A percentile compares a stretch with the other conserved stretches of the same genome.
Evolutionary conservation across 2,329 filamentous ascomycete species (phyloP).

Genomic region (Fusarium phyllophilum): DNA sequence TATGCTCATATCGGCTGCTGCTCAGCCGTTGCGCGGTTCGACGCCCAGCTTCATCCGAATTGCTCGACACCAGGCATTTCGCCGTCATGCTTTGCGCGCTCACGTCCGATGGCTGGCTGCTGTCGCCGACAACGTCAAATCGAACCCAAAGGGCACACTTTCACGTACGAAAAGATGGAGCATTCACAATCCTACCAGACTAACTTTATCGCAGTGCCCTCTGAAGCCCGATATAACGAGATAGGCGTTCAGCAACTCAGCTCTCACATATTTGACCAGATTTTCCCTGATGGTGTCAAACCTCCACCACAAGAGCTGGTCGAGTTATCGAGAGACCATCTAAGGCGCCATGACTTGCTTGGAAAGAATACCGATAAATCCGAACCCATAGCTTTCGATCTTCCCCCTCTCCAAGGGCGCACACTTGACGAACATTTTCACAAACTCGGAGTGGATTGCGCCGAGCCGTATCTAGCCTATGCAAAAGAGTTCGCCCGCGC

Average conservation of each 20-base stretch:
- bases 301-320: slow-evolving; percentile 78
- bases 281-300: slow-evolving; percentile 72
- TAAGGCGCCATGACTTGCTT: slow-evolving; percentile 84
- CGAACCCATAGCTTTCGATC: slow-evolving; percentile 83
- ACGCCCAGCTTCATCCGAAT: slow-evolving; percentile 62
- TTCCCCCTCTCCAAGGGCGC: slow-evolving; percentile 80
- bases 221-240: slow-evolving; percentile 82
- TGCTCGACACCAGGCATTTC: slow-evolving; percentile 59
- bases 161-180: slow-evolving; percentile 51
- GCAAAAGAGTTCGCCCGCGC: slow-evolving; percentile 79
- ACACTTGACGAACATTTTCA: slow-evolving; percentile 95
- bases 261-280: slow-evolving; percentile 80
- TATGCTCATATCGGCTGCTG: slow-evolving; percentile 47
- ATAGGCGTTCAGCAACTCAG: slow-evolving; percentile 96
- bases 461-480: slow-evolving; percentile 81
- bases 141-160: slow-evolving; percentile 46
- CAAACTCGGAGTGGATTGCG: slow-evolving; percentile 84
- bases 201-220: slow-evolving; percentile 52
- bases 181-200: background rate
- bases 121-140: slow-evolving; percentile 42
- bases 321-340: slow-evolving; percentile 81
- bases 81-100: slow-evolving; percentile 48
- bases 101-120: slow-evolving; percentile 59
- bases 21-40: slow-evolving; percentile 54
- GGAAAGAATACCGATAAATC: slow-evolving; percentile 87